A percentile compares a stretch with the other conserved stretches of the same genome.
phyloP scores from a whole-genome alignment of 2,329 filamentous ascomycete genomes.

The Ophiosphaerella korrae region DNA sequence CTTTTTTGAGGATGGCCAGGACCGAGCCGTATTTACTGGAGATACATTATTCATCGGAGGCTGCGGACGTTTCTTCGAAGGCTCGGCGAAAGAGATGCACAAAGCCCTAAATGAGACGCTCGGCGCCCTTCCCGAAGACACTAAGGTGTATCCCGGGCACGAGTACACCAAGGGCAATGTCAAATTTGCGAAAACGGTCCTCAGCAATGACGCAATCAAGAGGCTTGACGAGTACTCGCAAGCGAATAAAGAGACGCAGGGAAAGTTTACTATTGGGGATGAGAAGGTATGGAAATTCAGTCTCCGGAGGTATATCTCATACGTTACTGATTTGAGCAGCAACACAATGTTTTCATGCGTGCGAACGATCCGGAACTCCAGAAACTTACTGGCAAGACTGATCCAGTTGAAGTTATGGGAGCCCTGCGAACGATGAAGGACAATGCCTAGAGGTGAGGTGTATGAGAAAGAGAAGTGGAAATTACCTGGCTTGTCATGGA shows the following conservation, averaged over 20 bases:
- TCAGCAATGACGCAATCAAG: conserved; percentile 73
- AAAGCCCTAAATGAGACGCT: conserved; percentile 87
- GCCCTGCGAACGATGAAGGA: conserved; percentile 92
- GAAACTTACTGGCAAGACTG: conserved; percentile 78
- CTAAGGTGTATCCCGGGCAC: conserved; percentile 90
- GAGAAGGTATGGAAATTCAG: conserved; percentile 72
- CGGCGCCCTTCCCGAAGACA: conserved; percentile 82
- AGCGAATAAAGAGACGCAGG: conserved; percentile 84
- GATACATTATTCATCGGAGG: conserved; percentile 96
- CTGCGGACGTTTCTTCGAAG: conserved; percentile 96
- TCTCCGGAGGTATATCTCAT: background rate
- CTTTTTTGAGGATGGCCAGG: conserved; percentile 79
- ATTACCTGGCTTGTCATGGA: background rate
- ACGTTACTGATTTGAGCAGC: conserved; percentile 51
- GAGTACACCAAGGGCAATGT: conserved; percentile 99
- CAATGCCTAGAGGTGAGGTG: conserved; percentile 26
- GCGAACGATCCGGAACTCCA: conserved; percentile 85
- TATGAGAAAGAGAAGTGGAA: background rate
- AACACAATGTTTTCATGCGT: conserved; percentile 97
- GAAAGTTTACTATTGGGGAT: conserved; percentile 94
- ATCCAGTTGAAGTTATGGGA: conserved; percentile 83
- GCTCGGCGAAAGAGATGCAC: conserved; percentile 83
- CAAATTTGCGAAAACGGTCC: conserved; percentile 79
- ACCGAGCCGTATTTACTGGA: conserved; percentile 87
- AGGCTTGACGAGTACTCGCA: conserved; percentile 78